Conservation (phyloP, 139 green algal genomes). For the Pseudopediastrum boryanum region DNA sequence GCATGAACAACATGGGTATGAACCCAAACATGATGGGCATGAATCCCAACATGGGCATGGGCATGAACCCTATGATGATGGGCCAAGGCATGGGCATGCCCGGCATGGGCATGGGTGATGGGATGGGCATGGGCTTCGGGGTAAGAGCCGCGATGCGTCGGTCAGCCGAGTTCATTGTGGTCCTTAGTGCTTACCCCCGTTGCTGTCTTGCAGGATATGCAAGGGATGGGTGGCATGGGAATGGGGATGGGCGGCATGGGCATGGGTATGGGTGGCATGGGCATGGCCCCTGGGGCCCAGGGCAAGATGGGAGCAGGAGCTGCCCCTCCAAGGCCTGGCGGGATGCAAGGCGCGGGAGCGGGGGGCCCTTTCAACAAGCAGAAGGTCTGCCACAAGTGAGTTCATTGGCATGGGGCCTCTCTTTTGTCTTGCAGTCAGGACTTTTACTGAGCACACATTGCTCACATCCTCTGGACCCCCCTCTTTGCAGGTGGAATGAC, state of each 20-base stretch:
- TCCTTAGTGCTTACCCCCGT: not conserved
- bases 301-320: conserved; percentile 20
- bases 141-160: not conserved
- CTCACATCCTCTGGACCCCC: not conserved
- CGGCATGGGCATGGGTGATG: not conserved
- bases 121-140: not conserved
- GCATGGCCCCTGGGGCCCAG: not conserved
- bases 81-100: not conserved
- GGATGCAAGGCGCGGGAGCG: not conserved
- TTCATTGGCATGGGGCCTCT: not conserved
- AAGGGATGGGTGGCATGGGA: not conserved
- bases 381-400: conserved; percentile 58
- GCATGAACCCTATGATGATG: not conserved
- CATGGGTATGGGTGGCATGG: conserved; percentile 7
- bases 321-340: conserved; percentile 5
- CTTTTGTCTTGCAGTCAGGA: not conserved
- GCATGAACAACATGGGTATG: not conserved
- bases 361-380: conserved; percentile 50
- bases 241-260: conserved; percentile 9
- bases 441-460: not conserved
- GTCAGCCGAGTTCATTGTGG: not conserved
- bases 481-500: conserved; percentile 47
- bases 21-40: not conserved
- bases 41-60: conserved; percentile 8
- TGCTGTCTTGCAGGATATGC: not conserved